Evolutionary conservation across 441 rosid species (phyloP).

Genomic region (Adansonia madagascariensis): DNA sequence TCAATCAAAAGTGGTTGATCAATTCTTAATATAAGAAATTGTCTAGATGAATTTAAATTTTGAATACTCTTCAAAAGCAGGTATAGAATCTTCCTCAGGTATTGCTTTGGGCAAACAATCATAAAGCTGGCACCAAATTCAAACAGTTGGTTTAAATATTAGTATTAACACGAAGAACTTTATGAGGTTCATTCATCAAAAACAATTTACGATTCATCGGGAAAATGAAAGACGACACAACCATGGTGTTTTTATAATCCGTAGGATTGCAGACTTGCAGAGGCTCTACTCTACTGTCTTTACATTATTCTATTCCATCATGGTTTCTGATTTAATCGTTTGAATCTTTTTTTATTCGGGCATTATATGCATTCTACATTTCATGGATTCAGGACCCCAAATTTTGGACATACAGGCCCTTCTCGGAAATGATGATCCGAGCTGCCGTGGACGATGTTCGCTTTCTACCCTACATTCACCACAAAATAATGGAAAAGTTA

Average conservation of each 20-base stretch:
- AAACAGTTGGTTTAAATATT: background rate
- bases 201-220: background rate
- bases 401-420: conserved; percentile 88
- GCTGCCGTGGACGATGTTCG: conserved; percentile 97
- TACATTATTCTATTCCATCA: background rate
- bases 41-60: background rate
- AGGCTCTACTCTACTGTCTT: background rate
- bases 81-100: background rate
- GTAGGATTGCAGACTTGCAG: background rate
- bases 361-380: background rate
- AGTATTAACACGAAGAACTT: background rate
- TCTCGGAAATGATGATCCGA: conserved; percentile 79
- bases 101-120: background rate
- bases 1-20: background rate
- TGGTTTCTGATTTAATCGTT: background rate
- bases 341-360: background rate
- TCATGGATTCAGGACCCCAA: conserved; percentile 63
- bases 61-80: background rate
- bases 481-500: conserved; percentile 77
- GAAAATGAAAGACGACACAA: background rate
- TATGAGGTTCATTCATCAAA: background rate
- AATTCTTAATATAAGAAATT: background rate
- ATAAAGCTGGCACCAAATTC: background rate
- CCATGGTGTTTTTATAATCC: background rate
- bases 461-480: conserved; percentile 73